Conservation (phyloP, 2,329 filamentous ascomycete species). For the Aspergillus awamori region DNA sequence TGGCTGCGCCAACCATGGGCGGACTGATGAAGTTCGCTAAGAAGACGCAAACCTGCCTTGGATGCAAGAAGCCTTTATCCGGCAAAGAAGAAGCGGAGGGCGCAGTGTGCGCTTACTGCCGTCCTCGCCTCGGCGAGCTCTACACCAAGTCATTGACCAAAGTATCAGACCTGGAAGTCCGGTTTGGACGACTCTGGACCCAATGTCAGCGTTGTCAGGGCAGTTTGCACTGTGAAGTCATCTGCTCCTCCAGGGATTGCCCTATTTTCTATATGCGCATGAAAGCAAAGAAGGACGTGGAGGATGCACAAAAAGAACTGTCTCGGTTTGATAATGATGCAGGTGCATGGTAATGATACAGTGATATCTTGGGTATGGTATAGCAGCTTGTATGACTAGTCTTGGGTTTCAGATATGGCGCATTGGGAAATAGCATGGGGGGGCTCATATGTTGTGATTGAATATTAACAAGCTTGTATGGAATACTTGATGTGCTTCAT, state of each 20-base stretch:
- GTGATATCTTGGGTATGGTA: constrained; percentile 4
- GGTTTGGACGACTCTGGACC: constrained; percentile 93
- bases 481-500: background rate
- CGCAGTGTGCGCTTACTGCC: constrained; percentile 85
- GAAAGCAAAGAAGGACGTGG: constrained; percentile 99
- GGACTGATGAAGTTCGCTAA: constrained; percentile 98
- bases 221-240: constrained; percentile 97
- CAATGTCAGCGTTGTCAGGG: constrained; percentile 98
- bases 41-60: constrained; percentile 98
- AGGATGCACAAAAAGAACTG: constrained; percentile 90
- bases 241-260: constrained; percentile 93
- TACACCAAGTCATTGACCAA: constrained; percentile 90
- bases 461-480: background rate
- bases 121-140: constrained; percentile 82
- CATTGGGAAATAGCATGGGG: constrained; percentile 8
- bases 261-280: constrained; percentile 99
- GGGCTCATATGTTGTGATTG: background rate
- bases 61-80: constrained; percentile 93
- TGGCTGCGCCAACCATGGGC: constrained; percentile 86
- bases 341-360: constrained; percentile 61
- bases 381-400: constrained; percentile 19
- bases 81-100: constrained; percentile 77
- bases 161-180: constrained; percentile 87
- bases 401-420: constrained; percentile 9
- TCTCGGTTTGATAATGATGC: constrained; percentile 85